phyloP scores from a whole-genome alignment of 306 rosid species.

The Nissolia schottii region DNA sequence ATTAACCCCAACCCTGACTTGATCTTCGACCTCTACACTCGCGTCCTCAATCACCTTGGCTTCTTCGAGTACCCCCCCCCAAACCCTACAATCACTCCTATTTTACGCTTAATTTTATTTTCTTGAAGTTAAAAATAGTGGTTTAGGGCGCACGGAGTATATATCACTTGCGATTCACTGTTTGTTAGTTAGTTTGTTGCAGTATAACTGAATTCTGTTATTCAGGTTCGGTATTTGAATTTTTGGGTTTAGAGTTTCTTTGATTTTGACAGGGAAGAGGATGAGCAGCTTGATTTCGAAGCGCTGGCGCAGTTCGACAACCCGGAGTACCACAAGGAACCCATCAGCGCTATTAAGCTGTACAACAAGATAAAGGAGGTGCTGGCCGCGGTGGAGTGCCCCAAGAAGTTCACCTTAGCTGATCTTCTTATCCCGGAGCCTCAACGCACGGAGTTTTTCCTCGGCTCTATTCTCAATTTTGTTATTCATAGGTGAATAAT shows the following conservation, averaged over 20 bases:
- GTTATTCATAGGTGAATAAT: conserved; percentile 49
- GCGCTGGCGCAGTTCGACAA: conserved; percentile 74
- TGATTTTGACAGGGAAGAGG: conserved; percentile 57
- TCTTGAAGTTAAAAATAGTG: no score
- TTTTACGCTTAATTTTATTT: background rate
- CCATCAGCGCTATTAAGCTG: conserved; percentile 41
- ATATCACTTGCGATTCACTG: no score
- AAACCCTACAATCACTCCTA: background rate
- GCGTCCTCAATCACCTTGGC: conserved; percentile 53
- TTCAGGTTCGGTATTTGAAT: background rate
- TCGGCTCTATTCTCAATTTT: conserved; percentile 72
- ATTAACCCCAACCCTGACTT: conserved; percentile 44
- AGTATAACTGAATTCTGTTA: background rate
- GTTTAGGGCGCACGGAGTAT: no score
- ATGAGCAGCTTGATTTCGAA: conserved; percentile 65
- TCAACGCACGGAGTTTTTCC: conserved; percentile 53
- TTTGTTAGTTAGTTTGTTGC: background rate
- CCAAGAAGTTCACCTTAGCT: conserved; percentile 48
- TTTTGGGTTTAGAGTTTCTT: background rate
- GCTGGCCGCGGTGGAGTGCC: conserved; percentile 50
- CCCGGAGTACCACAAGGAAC: conserved; percentile 54
- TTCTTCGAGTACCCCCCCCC: conserved; percentile 18
- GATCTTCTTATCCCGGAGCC: conserved; percentile 64
- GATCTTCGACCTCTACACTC: conserved; percentile 52
- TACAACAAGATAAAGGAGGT: conserved; percentile 50